Evolutionary conservation across 2,329 filamentous ascomycete species (phyloP), one percentile per base, ranked within the genome.

Genomic region (Fusarium xylarioides): DNA sequence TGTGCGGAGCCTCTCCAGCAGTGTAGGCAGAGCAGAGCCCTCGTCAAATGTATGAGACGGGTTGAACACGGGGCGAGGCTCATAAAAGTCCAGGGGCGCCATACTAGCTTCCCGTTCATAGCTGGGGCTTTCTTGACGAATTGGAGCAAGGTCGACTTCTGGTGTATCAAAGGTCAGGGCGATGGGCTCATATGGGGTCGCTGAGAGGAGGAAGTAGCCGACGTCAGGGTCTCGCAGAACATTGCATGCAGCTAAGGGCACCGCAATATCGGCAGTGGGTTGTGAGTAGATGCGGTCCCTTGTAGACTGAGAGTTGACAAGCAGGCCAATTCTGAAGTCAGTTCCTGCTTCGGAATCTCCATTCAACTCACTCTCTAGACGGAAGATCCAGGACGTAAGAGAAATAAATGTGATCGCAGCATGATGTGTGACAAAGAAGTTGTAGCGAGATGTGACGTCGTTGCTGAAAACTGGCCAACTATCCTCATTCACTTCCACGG

Each of bases 1-100:
- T 4, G 90, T 90, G 53, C 88, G 86, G 42, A 91, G 81, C 49
- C 84, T 83, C 56, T 89, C 87, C 18, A 91, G 83, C 52, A 91
- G 82, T 34, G 80, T 80, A 6, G 90, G 88, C 14, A 93, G 80
- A 30, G 85, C 83, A 9, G 89, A 91, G 12, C 82, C 81, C 64
- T 88, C 84, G 61, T 89, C 89, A 64, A 94, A 90, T 12, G 84
- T 84, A 63, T 89, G 86, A 23, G 91, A 87, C 11, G 90, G 87
- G 74, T 91, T 88, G 82, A 91, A 93, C 3, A 89, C 85, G 46
- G 90, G 91, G 44, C 92, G 89, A n/a, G 89, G 88, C 75, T 90
- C 88, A 76, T 87, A 90, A 53, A 90, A 86, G 57, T 87, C 84
- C 60, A 87, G 80, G 30, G 85, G 86, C 47, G 79, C 78, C 71